A percentile compares a stretch with the other conserved stretches of the same genome.
phyloP scores from a whole-genome alignment of 352 stramenopile genomes.

The Pythium sukuiense region DNA sequence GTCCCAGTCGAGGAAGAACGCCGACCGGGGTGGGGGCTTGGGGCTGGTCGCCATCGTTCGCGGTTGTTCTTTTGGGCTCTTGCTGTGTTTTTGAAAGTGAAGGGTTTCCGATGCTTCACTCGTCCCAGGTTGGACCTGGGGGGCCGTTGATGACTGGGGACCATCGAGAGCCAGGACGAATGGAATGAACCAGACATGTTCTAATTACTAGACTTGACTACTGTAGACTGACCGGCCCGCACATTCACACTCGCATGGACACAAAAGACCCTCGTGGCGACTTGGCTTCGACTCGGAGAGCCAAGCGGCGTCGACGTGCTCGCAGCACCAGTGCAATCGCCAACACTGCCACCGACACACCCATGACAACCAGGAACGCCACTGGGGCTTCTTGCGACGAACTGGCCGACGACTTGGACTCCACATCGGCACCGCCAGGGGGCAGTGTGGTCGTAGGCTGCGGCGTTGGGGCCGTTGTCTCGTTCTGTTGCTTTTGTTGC shows the following conservation, averaged over 20 bases:
- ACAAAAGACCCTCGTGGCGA: not conserved
- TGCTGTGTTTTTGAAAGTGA: no score
- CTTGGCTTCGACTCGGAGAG: not conserved
- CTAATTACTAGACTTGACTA: no score
- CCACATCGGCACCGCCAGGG: not conserved
- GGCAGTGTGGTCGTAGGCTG: slow-evolving; percentile 12
- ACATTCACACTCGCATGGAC: not conserved
- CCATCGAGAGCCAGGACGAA: no score
- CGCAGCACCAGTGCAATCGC: not conserved
- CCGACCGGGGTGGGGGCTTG: no score
- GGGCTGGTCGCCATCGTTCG: no score
- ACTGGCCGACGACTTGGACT: not conserved
- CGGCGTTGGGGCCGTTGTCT: slow-evolving; percentile 6
- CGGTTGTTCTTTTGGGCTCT: no score
- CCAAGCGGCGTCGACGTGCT: not conserved
- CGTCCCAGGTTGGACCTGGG: no score
- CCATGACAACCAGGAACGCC: not conserved
- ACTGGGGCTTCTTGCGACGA: not conserved
- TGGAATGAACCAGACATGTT: no score
- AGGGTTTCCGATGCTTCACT: no score
- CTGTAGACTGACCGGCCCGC: not conserved
- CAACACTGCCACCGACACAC: not conserved
- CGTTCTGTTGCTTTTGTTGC: no score
- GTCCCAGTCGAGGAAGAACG: no score
- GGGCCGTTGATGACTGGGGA: no score